phyloP scores from a whole-genome alignment of 2,329 filamentous ascomycete species.

The Bipolaris sorokiniana region DNA sequence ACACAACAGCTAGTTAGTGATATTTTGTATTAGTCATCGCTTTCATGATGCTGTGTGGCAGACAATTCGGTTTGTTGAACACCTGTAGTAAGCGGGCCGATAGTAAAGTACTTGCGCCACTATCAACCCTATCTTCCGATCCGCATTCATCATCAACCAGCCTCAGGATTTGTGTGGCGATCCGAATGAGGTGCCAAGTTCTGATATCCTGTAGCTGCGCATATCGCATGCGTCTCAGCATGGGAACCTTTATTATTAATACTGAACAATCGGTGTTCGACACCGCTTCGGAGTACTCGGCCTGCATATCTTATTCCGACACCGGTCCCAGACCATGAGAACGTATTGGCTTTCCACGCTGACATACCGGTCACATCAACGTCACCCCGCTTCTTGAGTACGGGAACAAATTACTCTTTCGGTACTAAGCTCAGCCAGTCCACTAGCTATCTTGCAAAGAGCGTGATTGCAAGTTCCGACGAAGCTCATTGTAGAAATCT shows the following conservation, averaged over 20 bases:
- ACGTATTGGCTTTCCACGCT: neutral
- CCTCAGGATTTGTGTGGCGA: neutral
- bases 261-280: neutral
- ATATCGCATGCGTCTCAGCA: neutral
- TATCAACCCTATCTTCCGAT: neutral
- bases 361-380: neutral
- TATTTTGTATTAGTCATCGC: neutral
- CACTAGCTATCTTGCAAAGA: neutral
- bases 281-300: neutral
- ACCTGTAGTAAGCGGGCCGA: no score
- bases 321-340: neutral
- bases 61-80: no score
- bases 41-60: no score
- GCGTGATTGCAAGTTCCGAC: neutral
- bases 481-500: neutral
- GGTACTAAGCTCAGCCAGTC: neutral
- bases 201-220: neutral
- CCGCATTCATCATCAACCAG: no score
- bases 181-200: neutral
- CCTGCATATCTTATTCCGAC: constrained; percentile 1
- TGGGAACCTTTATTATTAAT: neutral
- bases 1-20: neutral
- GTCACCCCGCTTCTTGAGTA: constrained; percentile 4
- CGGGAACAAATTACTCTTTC: constrained; percentile 1
- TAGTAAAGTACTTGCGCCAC: neutral